These are phyloP conservation scores for Conticribra guillardii DNA, from an alignment of 108 stramenopile species.

Conservation along the genomic window DNA sequence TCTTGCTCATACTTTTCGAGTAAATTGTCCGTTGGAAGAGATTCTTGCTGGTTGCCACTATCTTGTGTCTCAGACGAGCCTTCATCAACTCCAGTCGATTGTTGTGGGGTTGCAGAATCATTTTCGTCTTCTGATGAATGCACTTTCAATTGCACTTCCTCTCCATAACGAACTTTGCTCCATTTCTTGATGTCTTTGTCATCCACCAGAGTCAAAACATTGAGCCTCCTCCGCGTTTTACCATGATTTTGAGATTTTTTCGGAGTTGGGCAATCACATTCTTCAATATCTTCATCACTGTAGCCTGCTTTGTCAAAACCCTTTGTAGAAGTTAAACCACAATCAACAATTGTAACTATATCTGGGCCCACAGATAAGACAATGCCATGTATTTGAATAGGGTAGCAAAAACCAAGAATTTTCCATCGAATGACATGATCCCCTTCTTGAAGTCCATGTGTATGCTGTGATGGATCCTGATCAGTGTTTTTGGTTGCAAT, in stretches of 20 bases:
- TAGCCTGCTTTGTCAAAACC: conserved; percentile 34
- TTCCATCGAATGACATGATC: conserved; percentile 61
- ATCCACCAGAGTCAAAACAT: conserved; percentile 53
- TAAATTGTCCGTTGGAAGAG: neutral
- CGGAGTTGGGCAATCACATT: no score
- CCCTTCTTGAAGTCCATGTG: conserved; percentile 48
- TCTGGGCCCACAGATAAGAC: conserved; percentile 55
- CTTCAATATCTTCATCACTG: conserved; percentile 8
- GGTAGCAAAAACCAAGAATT: conserved; percentile 50
- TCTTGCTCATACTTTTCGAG: neutral
- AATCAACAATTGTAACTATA: conserved; percentile 59
- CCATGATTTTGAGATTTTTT: no score
- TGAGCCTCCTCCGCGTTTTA: conserved; percentile 48
- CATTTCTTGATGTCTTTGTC: conserved; percentile 60
- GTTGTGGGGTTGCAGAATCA: neutral
- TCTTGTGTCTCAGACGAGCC: no score
- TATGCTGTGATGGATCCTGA: neutral
- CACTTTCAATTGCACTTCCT: conserved; percentile 37
- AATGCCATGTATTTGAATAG: conserved; percentile 66
- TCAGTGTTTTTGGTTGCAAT: neutral
- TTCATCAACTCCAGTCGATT: no score
- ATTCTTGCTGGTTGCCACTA: conserved; percentile 5
- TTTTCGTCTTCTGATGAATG: conserved; percentile 16
- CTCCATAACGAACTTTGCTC: conserved; percentile 49
- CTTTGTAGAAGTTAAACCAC: conserved; percentile 50